Evolutionary conservation across 148 eudicot species (phyloP), one percentile per base, ranked within the genome.

Genomic region (Rheum nobile): DNA sequence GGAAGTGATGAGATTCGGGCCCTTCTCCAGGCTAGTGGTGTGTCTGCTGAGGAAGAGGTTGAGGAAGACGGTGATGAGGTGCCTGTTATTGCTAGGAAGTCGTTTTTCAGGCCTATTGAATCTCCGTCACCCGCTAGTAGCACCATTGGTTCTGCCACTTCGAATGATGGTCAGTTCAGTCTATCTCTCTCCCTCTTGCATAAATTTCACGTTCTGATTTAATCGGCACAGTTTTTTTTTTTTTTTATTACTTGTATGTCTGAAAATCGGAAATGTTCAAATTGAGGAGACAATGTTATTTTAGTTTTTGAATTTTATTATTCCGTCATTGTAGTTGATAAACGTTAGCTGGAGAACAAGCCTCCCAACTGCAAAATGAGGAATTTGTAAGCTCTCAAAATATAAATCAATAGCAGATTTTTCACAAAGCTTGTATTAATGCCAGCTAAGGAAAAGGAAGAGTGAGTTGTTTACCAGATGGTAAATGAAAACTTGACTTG

Each of bases 281-380:
- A 29, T 61, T 13, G 67, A 61, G 67, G n/a, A n/a, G n/a, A n/a
- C n/a, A n/a, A n/a, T n/a, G n/a, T n/a, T n/a, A n/a, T n/a, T n/a
- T n/a, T n/a, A n/a, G n/a, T n/a, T n/a, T n/a, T n/a, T n/a, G n/a
- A n/a, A n/a, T n/a, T n/a, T n/a, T n/a, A n/a, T n/a, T n/a, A n/a
- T 78, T 71, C 91, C 85, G 31, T 80, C 79, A 47, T 70, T 84
- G 77, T 84, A 84, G 76, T 87, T 76, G 19, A 84, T 70, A 78
- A 91, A 93, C 79, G 79, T 73, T 55, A 93, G 82, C 71, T 76
- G 83, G 75, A 93, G 80, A 84, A 86, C 82, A 82, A 93, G 98
- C 74, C 75, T 79, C 77, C 80, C 89, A 69, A 32, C 98, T 93
- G 97, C 83, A 86, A 81, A 37, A 38, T 50, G 75, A 81, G 68